A percentile compares a stretch with the other conserved stretches of the same genome.
Conservation (phyloP, 2,329 filamentous ascomycete genomes). For the Microcyclospora pomicola region DNA sequence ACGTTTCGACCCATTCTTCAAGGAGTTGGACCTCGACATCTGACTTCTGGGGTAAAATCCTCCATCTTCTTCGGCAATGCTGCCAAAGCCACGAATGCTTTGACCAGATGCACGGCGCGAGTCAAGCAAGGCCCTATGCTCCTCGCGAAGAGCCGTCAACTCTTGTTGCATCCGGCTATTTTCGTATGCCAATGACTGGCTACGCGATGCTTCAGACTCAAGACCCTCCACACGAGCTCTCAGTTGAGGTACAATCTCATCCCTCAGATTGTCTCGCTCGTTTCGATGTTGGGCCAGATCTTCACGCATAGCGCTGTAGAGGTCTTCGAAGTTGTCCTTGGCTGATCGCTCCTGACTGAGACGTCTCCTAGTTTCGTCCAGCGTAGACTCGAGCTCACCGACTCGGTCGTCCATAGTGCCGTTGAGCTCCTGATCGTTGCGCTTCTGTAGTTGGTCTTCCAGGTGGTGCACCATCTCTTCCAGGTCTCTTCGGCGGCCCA, state of each 20-base stretch:
- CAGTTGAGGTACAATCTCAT: constrained; percentile 73
- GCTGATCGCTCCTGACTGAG: constrained; percentile 72
- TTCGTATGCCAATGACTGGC: constrained; percentile 63
- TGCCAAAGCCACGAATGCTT: constrained; percentile 34
- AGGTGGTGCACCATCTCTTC: constrained; percentile 75
- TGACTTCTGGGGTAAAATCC: constrained; percentile 19
- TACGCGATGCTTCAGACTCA: constrained; percentile 58
- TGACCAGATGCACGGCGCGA: not conserved
- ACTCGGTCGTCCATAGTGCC: constrained; percentile 43
- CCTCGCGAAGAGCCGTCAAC: constrained; percentile 49
- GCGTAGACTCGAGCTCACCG: constrained; percentile 62
- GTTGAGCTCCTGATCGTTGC: constrained; percentile 22
- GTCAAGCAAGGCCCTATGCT: constrained; percentile 21
- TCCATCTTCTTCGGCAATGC: constrained; percentile 45
- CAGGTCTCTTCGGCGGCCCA: constrained; percentile 57
- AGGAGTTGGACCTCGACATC: constrained; percentile 39
- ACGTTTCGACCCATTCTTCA: constrained; percentile 34
- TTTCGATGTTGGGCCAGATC: constrained; percentile 73
- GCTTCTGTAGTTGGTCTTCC: constrained; percentile 60
- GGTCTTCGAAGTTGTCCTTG: constrained; percentile 88
- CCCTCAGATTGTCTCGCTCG: constrained; percentile 81
- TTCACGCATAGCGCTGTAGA: constrained; percentile 67
- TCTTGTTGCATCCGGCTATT: constrained; percentile 80
- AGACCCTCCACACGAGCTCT: constrained; percentile 63
- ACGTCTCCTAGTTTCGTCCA: constrained; percentile 72